Percentiles rank a stretch among this genome's conserved stretches.
Evolutionary conservation across 768 basidiomycete species (phyloP).

Genomic region (Amanita fuliginea): DNA sequence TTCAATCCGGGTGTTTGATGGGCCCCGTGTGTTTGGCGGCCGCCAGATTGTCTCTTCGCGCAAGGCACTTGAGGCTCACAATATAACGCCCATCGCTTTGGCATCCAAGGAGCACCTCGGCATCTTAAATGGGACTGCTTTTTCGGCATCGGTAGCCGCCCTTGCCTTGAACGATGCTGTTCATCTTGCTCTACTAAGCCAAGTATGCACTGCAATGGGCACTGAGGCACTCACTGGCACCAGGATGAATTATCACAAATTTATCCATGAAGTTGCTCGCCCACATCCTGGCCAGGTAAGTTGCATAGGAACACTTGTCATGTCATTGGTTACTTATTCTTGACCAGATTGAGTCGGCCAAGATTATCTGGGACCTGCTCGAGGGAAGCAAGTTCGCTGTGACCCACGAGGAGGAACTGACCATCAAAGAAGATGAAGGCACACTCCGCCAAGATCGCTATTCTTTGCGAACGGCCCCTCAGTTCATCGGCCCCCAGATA

Average conservation of each 20-base stretch:
- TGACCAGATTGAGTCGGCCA: conserved; percentile 54
- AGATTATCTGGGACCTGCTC: conserved; percentile 57
- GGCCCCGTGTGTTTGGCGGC: conserved; percentile 33
- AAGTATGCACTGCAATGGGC: conserved; percentile 76
- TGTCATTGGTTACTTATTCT: not conserved
- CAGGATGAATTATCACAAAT: conserved; percentile 62
- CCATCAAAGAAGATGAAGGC: conserved; percentile 62
- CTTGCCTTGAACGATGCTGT: conserved; percentile 66
- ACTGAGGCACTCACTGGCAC: conserved; percentile 73
- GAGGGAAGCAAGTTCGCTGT: conserved; percentile 58
- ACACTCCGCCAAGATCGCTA: conserved; percentile 74
- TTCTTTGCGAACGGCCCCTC: conserved; percentile 63
- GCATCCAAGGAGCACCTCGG: conserved; percentile 73
- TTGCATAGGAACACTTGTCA: not conserved
- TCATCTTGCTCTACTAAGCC: conserved; percentile 51
- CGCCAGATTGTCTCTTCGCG: conserved; percentile 42
- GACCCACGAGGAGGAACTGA: conserved; percentile 61
- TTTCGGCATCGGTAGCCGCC: conserved; percentile 69
- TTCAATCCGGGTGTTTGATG: conserved; percentile 61
- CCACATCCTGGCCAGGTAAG: conserved; percentile 73
- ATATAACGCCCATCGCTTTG: conserved; percentile 54
- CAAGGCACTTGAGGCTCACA: conserved; percentile 48
- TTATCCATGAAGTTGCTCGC: conserved; percentile 64
- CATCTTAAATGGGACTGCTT: conserved; percentile 78
- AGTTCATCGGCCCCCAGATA: conserved; percentile 80